Evolutionary conservation across 345 rosid species (phyloP).

Genomic region (Gossypium mustelinum): DNA sequence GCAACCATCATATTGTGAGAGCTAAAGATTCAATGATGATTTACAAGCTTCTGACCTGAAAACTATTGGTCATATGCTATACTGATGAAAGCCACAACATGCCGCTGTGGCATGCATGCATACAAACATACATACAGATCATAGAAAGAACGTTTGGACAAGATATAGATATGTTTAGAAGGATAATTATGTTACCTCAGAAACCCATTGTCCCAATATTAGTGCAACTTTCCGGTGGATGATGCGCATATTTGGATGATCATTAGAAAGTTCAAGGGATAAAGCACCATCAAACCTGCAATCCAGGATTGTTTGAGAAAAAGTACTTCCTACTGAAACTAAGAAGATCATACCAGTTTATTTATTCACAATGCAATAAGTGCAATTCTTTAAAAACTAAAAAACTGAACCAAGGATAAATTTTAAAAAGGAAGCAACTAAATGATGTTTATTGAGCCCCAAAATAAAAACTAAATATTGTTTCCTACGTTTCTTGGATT

Average conservation of each 20-base stretch:
- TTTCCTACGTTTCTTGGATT: not conserved
- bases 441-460: not conserved
- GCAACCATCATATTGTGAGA: not conserved
- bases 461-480: not conserved
- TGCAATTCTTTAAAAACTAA: not conserved
- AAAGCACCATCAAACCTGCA: slow-evolving; percentile 94
- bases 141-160: not conserved
- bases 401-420: not conserved
- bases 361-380: not conserved
- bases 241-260: slow-evolving; percentile 85
- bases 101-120: not conserved
- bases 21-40: not conserved
- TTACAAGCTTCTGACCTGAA: not conserved
- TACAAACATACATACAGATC: not conserved
- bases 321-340: slow-evolving; percentile 11
- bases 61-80: not conserved
- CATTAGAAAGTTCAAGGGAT: slow-evolving; percentile 81
- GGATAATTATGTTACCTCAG: slow-evolving; percentile 56
- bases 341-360: not conserved
- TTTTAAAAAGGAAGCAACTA: not conserved
- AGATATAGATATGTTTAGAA: not conserved
- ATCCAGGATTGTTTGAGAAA: slow-evolving; percentile 7
- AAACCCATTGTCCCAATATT: slow-evolving; percentile 97
- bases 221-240: slow-evolving; percentile 93
- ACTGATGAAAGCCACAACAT: slow-evolving; percentile 8